Evolutionary conservation across 2,329 filamentous ascomycete genomes (phyloP), one percentile per base, ranked within the genome.

Genomic region (Curvularia lunata): DNA sequence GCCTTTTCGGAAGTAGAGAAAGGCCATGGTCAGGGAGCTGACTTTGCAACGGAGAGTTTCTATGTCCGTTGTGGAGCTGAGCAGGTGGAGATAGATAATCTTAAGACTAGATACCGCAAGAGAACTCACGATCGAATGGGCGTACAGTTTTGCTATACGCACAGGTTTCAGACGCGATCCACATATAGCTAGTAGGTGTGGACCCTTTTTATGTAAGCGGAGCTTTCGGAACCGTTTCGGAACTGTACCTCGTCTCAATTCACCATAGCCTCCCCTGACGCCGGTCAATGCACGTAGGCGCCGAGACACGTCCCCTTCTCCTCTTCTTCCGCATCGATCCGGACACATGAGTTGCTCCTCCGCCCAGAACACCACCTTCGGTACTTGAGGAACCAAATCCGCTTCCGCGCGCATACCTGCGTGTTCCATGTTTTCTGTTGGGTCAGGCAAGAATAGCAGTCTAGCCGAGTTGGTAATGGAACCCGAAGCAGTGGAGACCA

Each of bases 341-440:
- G 42, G 25, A 45, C 25, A 4, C 9, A 19, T 5, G 25, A 28
- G 16, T 30, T 28, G 16, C 41, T 43, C 16, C 8, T n/a, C 25
- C n/a, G 6, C 9, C 9, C 25, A 30, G 25, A 19, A 19, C 42
- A 8, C 16, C 42, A 5, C 9, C 9, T 25, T 45, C 42, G 42
- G 42, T 45, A 45, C 42, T 45, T 45, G 40, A 45, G 42, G 42
- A 45, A 30, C 42, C n/a, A 45, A 3, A 45, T 12, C 30, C 42
- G 7, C 42, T 45, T 45, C 42, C 42, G 25, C 27, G 25, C 19
- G 25, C 8, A 30, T 19, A 45, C 16, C 30, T 28, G 42, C 42
- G n/a, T 12, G 42, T 45, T 45, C 42, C 42, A 45, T 30, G 18
- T 8, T 28, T 28, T 8, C 9, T 28, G 25, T 45, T 19, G 25